phyloP scores from a whole-genome alignment of 805 yeast species.

The Candida boidinii region DNA sequence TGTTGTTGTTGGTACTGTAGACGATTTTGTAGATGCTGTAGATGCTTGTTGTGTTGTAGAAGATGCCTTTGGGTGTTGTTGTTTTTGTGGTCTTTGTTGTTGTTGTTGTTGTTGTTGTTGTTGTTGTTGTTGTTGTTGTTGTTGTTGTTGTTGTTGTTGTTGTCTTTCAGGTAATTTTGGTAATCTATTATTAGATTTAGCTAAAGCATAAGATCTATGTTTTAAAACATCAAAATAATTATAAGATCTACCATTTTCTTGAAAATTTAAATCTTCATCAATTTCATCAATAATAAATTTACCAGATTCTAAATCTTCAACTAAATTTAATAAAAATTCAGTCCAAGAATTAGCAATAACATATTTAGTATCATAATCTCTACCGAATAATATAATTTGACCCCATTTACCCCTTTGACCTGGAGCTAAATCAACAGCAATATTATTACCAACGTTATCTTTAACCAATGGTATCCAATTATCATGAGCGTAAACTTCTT shows the following conservation, averaged over 20 bases:
- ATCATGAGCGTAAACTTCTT: conserved; percentile 76
- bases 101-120: neutral
- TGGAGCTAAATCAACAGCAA: conserved; percentile 83
- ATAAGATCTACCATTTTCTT: conserved; percentile 31
- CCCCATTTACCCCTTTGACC: conserved; percentile 78
- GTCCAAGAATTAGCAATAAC: conserved; percentile 87
- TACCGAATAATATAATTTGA: conserved; percentile 86
- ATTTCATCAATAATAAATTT: conserved; percentile 65
- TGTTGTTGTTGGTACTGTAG: neutral
- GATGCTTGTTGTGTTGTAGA: too few species aligned
- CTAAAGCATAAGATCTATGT: conserved; percentile 42
- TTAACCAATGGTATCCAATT: conserved; percentile 89
- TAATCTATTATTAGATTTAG: conserved; percentile 10
- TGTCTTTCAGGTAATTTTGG: too few species aligned
- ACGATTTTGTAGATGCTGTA: too few species aligned
- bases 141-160: conserved; percentile 6
- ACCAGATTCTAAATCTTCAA: conserved; percentile 81
- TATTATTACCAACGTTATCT: conserved; percentile 85
- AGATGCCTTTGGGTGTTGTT: too few species aligned
- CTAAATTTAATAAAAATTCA: conserved; percentile 72
- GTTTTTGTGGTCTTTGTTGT: too few species aligned
- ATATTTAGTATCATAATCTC: conserved; percentile 87
- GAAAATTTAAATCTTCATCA: conserved; percentile 43
- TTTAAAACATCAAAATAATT: conserved; percentile 66
- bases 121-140: conserved; percentile 3